phyloP scores from a whole-genome alignment of 805 yeast genomes.

The Yarrowia alimentaria region DNA sequence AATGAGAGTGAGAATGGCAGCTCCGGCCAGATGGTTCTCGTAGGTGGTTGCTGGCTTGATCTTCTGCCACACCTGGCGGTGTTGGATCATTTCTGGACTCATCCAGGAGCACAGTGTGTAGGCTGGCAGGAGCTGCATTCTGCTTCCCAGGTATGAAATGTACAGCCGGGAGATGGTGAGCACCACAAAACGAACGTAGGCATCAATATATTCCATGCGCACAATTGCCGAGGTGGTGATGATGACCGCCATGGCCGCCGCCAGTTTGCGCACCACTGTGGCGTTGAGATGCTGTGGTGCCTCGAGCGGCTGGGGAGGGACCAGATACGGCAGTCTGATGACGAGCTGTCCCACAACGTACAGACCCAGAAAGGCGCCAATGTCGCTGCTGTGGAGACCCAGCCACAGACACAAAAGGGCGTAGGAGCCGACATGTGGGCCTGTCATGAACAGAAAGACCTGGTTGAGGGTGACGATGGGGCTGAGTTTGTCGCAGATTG shows the following conservation, averaged over 20 bases:
- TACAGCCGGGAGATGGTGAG: slow-evolving; percentile 5
- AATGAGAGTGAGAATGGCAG: slow-evolving; percentile 1
- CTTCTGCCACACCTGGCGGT: slow-evolving; percentile 6
- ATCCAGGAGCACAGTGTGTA: slow-evolving; percentile 4
- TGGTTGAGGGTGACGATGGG: slow-evolving; percentile 6
- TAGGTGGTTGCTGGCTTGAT: slow-evolving; percentile 4
- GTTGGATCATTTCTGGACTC: slow-evolving; percentile 11
- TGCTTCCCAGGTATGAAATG: slow-evolving; percentile 11
- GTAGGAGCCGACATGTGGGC: slow-evolving; percentile 6
- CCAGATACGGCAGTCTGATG: slow-evolving; percentile 7
- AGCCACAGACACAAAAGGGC: slow-evolving; percentile 7
- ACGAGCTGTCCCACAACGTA: slow-evolving; percentile 3
- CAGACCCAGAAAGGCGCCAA: neutral
- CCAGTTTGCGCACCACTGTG: neutral
- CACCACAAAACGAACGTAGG: slow-evolving; percentile 1
- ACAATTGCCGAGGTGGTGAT: slow-evolving; percentile 11
- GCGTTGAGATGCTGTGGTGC: slow-evolving; percentile 6
- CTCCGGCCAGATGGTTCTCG: slow-evolving; percentile 14
- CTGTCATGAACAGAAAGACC: slow-evolving; percentile 13
- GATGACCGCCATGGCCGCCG: neutral
- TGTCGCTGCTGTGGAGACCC: neutral
- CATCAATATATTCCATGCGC: slow-evolving; percentile 4
- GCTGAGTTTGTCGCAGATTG: neutral
- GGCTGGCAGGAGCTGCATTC: slow-evolving; percentile 5
- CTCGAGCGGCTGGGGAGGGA: slow-evolving; percentile 1